Base-by-base conservation (phyloP, 164 flowering plant species). In the Tetracentron sinense region DNA sequence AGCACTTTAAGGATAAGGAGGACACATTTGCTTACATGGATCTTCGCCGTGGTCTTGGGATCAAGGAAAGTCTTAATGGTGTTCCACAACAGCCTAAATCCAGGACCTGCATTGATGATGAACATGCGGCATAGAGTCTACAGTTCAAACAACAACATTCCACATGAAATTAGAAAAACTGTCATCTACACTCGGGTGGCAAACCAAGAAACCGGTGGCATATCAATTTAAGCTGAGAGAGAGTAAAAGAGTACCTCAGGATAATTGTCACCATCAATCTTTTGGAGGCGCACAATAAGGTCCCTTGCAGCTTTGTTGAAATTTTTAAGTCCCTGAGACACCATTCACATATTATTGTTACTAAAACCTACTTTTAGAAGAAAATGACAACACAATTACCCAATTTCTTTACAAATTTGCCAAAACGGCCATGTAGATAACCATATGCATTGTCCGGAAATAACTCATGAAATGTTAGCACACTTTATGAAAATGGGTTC, bases 181-280 rank as follows among this genome's bases (percentile, higher is more conserved):
- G 21, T 66, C 23, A 1, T 10, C 25, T 4, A n/a, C 29, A 58
- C 14, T 58, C 46, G 19, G 22, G 8, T 10, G 30, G 23, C n/a
- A 51, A 69, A 28, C n/a, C n/a, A n/a, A n/a, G n/a, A n/a, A n/a
- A n/a, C 21, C 20, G 33, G 17, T 27, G 65, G 51, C n/a, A 26
- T 15, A n/a, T 57, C 17, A 12, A 12, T 46, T 56, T 48, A 38
- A 12, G 16, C 16, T 28, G 55, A 54, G 23, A 61, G 22, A 35
- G 61, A n/a, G n/a, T n/a, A n/a, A n/a, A n/a, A n/a, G 30, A 35
- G 44, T 75, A 89, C 99, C 96, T 94, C 97, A n/a, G 99, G 99
- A 56, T 94, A 94, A 58, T 89, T 87, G 63, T 90, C 89, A 23
- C 95, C 92, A 56, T 93, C 98, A 38, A 93, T 80, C 78, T 86